Conservation (phyloP, 768 basidiomycete species). For the Cantharellus cinnabarinus region DNA sequence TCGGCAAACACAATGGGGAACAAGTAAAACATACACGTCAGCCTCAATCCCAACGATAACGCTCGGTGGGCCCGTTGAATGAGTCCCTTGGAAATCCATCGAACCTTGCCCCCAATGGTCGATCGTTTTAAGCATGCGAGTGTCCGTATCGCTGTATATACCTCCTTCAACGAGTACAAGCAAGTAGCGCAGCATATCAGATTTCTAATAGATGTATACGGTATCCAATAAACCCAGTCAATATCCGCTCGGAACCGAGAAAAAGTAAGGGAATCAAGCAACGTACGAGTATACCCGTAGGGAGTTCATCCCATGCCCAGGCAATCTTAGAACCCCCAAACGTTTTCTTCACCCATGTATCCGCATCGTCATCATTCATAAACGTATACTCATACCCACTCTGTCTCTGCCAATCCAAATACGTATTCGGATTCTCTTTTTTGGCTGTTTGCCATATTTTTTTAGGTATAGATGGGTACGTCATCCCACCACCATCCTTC, state of each 20-base stretch:
- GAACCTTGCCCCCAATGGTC: conserved; percentile 13
- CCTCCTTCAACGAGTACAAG: conserved; percentile 6
- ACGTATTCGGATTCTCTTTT: neutral
- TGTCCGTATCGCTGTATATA: conserved; percentile 21
- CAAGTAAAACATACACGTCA: conserved; percentile 16
- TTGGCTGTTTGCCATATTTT: conserved; percentile 3
- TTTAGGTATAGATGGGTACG: neutral
- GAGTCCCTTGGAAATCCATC: conserved; percentile 1
- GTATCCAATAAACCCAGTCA: neutral
- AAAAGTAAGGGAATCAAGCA: neutral
- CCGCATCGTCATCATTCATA: neutral
- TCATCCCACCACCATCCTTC: neutral
- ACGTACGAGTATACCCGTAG: conserved; percentile 3
- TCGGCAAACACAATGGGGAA: neutral
- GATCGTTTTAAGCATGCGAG: conserved; percentile 16
- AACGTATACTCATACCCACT: conserved; percentile 1
- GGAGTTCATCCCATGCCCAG: conserved; percentile 1
- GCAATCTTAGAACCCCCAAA: conserved; percentile 1
- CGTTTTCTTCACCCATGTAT: conserved; percentile 1
- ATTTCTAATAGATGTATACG: neutral
- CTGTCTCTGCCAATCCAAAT: neutral
- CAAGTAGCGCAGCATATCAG: conserved; percentile 8
- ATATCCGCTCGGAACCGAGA: neutral
- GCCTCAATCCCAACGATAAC: conserved; percentile 24
- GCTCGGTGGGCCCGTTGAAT: conserved; percentile 1